Evolutionary conservation across 73 alveolate species (phyloP).

Genomic region (Blepharisma stoltei): DNA sequence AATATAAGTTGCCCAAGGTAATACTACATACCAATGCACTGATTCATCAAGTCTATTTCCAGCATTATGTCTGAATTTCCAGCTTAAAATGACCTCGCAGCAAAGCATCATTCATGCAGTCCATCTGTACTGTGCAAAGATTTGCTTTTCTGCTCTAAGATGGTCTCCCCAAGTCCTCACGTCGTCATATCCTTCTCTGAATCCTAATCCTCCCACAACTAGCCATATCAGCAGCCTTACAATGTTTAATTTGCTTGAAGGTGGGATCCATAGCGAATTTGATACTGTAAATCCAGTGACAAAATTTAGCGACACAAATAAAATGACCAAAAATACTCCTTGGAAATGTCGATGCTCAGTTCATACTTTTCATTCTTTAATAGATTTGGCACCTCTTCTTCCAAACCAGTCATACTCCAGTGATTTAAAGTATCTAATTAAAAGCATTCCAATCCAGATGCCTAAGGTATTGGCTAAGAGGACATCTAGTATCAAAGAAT

Average conservation of each 20-base stretch:
- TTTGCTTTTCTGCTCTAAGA: constrained; percentile 53
- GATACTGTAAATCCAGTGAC: constrained; percentile 76
- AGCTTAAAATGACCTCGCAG: constrained; percentile 55
- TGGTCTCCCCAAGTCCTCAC: constrained; percentile 56
- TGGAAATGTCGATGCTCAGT: constrained; percentile 64
- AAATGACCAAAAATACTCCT: constrained; percentile 46
- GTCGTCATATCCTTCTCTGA: constrained; percentile 68
- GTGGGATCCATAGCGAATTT: constrained; percentile 79
- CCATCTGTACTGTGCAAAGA: constrained; percentile 63
- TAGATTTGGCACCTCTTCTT: constrained; percentile 53
- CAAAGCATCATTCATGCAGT: constrained; percentile 53
- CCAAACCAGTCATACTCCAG: constrained; percentile 80
- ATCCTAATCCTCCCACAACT: constrained; percentile 61
- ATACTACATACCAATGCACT: constrained; percentile 35
- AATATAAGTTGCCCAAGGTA: constrained; percentile 29
- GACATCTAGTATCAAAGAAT: constrained; percentile 51
- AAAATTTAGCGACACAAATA: constrained; percentile 61
- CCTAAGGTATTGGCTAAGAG: constrained; percentile 60
- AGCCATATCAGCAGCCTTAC: constrained; percentile 73
- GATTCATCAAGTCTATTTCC: constrained; percentile 51
- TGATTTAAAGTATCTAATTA: constrained; percentile 45
- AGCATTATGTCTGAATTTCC: constrained; percentile 61
- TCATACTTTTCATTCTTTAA: constrained; percentile 69
- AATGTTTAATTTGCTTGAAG: constrained; percentile 51
- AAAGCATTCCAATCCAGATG: constrained; percentile 47